These are phyloP conservation scores for Sodiomyces alkalinus DNA, from an alignment of 2,329 filamentous ascomycete genomes.

Conservation along the genomic window DNA sequence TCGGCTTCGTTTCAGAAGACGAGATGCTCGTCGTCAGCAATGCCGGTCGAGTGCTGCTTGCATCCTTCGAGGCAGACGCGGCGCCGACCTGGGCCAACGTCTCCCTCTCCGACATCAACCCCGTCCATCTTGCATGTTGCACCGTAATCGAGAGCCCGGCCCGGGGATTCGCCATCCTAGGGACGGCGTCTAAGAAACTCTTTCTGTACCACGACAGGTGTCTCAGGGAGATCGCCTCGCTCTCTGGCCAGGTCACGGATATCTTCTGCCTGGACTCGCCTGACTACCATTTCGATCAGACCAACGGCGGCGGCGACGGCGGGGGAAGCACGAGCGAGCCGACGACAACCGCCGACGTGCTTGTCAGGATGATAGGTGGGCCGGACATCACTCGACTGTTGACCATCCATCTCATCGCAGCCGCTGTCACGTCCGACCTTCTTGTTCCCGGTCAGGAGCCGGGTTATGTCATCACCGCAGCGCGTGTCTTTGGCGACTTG, in stretches of 20 bases:
- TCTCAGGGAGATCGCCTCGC: conserved; percentile 19
- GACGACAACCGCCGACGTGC: conserved; percentile 14
- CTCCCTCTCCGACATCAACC: conserved; percentile 15
- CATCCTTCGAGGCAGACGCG: conserved; percentile 18
- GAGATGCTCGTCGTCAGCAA: conserved; percentile 42
- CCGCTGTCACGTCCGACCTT: conserved; percentile 13
- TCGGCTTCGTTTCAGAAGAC: conserved; percentile 42
- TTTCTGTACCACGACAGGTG: conserved; percentile 24
- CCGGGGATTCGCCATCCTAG: conserved; percentile 26
- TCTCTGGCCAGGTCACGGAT: conserved; percentile 34
- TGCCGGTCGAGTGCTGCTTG: conserved; percentile 42
- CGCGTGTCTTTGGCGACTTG: conserved; percentile 21
- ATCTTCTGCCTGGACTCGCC: conserved; percentile 23
- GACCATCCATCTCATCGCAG: conserved; percentile 18
- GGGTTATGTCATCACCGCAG: conserved; percentile 34
- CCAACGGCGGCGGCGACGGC: too few relatives aligned
- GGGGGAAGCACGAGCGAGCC: too few relatives aligned
- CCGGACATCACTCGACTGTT: conserved; percentile 25
- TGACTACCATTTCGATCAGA: conserved; percentile 2
- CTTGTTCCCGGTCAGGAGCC: conserved; percentile 24
- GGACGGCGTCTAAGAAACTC: conserved; percentile 30
- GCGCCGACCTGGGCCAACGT: conserved; percentile 28
- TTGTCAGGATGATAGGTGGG: conserved; percentile 31
- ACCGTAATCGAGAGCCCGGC: conserved; percentile 28
- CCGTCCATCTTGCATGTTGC: conserved; percentile 26